phyloP scores from a whole-genome alignment of 2,329 filamentous ascomycete species.

The Colletotrichum filicis region DNA sequence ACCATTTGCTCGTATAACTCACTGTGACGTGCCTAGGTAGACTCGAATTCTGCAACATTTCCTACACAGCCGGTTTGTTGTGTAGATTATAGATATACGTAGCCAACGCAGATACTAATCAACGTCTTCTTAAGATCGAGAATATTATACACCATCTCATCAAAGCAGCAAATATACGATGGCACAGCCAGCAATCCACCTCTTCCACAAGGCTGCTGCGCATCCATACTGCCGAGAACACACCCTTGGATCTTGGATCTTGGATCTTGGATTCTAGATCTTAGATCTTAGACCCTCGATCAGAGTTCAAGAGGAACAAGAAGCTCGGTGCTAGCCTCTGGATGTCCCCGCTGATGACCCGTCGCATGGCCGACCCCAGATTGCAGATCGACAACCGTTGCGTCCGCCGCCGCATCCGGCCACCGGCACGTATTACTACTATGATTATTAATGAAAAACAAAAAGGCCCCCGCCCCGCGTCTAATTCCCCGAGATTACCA shows the following conservation, averaged over 20 bases:
- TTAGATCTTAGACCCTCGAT: neutral
- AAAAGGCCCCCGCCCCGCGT: neutral
- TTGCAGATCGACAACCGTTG: neutral
- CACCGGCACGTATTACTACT: neutral
- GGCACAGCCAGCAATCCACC: too few relatives aligned
- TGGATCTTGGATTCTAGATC: neutral
- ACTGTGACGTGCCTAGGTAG: neutral
- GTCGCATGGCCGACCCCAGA: too few relatives aligned
- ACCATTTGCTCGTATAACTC: neutral
- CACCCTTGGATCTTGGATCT: neutral
- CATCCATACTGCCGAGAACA: neutral
- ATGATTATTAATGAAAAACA: neutral
- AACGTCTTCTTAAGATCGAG: too few relatives aligned
- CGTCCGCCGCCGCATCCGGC: neutral
- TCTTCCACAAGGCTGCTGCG: neutral
- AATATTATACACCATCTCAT: too few relatives aligned
- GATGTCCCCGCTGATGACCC: neutral
- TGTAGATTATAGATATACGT: neutral
- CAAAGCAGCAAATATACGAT: neutral
- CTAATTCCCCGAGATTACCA: neutral
- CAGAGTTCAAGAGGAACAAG: neutral
- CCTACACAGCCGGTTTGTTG: neutral
- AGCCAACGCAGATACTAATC: neutral
- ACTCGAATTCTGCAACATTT: neutral
- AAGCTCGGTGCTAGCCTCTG: neutral